Evolutionary conservation across 306 rosid genomes (phyloP).

Genomic region (Dalbergia oliveri): DNA sequence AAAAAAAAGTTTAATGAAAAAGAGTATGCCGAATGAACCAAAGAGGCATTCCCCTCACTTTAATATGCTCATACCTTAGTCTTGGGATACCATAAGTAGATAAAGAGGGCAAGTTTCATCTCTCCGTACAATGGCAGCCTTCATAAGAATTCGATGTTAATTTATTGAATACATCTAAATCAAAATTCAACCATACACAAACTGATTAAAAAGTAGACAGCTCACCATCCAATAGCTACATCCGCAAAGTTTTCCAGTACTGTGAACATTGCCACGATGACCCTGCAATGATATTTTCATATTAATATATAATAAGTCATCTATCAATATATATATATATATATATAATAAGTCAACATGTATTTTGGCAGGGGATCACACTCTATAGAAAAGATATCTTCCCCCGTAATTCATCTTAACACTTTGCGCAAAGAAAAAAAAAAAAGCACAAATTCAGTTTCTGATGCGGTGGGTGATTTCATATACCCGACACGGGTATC

Average conservation of each 20-base stretch:
- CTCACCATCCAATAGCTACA: slow-evolving; percentile 73
- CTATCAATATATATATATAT: too few relatives aligned
- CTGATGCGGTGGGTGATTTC: background rate
- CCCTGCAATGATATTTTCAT: slow-evolving; percentile 57
- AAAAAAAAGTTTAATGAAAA: background rate
- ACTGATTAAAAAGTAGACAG: background rate
- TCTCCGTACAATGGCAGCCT: slow-evolving; percentile 96
- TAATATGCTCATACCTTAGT: slow-evolving; percentile 66
- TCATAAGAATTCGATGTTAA: slow-evolving; percentile 31
- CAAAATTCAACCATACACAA: background rate
- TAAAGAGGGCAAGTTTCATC: slow-evolving; percentile 81
- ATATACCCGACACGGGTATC: background rate
- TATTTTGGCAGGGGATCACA: background rate
- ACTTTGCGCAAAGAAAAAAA: background rate
- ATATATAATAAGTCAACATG: background rate
- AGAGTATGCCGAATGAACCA: slow-evolving; percentile 1
- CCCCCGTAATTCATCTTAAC: background rate
- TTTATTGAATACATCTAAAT: slow-evolving; percentile 3
- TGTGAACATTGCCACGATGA: slow-evolving; percentile 78
- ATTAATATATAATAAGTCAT: background rate
- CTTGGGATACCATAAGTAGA: slow-evolving; percentile 93
- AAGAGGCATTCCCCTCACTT: background rate
- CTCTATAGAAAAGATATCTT: background rate
- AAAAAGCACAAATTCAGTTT: background rate
- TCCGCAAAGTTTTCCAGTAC: slow-evolving; percentile 76